Base-by-base conservation (phyloP, 208 protist genomes). In the Kentomonas sorsogonicus region DNA sequence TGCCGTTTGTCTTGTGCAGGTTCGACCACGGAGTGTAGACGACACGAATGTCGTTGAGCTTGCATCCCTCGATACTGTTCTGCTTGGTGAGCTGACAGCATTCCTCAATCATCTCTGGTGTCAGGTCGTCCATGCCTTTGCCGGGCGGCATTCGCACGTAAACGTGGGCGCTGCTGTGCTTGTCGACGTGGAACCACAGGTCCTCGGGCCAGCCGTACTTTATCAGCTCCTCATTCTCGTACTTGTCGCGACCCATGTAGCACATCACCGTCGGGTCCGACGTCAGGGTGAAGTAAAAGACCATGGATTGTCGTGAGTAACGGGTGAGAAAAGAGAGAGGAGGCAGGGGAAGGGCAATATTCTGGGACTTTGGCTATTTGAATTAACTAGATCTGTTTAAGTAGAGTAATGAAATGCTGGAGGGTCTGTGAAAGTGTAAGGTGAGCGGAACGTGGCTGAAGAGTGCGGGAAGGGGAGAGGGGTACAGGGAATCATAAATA, bases 121-220 rank as follows among this genome's bases (percentile, higher is more conserved):
- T 83, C 34, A 99, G 75, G 50, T 96, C 89, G 34, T 97, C 76
- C 41, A 98, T 93, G 0, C 77, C 89, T 30, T 97, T 82, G 3
- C 94, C 90, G n/a, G 71, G 70, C 7, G 91, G 73, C 69, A 94
- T 66, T 7, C 98, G 83, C 1, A 99, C 63, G 77, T 99, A 99
- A n/a, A 99, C 92, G 75, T 99, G 98, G 0, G 98, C 98, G 69
- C 87, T 95, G 56, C 87, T 93, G 50, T 97, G 83, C 39, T 92
- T 89, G 71, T 99, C 97, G 6, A 99, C 98, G 77, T 99, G 98
- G 60, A 99, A 99, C 97, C 97, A 99, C 22, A 99, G 74, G 67
- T 99, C 98, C 51, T 99, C 96, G 3, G 95, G 93, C 86, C 89
- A 99, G 11, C 94, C 97, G 50, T 90, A 97, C 53, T 86, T 87